These are phyloP conservation scores for Xerocomellus dryophilus DNA, from an alignment of 768 basidiomycete genomes.

Conservation along the genomic window DNA sequence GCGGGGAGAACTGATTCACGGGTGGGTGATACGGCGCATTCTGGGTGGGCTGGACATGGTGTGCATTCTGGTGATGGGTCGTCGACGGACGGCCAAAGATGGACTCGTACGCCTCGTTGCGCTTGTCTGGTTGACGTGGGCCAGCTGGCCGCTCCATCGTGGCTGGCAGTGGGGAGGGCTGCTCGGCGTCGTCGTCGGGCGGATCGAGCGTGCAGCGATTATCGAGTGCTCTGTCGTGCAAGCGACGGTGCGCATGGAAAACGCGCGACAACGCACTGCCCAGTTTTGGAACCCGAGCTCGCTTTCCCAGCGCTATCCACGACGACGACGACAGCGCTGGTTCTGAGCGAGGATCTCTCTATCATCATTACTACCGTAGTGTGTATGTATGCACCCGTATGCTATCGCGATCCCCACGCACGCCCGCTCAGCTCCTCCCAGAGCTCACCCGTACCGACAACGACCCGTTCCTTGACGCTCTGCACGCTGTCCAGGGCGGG, in stretches of 20 bases:
- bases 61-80: conserved; percentile 48
- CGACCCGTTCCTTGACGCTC: conserved; percentile 71
- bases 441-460: conserved; percentile 63
- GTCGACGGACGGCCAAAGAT: conserved; percentile 80
- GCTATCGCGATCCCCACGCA: conserved; percentile 25
- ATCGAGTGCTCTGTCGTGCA: conserved; percentile 5
- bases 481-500: conserved; percentile 87
- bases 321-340: background rate
- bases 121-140: conserved; percentile 65
- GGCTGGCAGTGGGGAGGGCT: background rate
- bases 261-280: conserved; percentile 19
- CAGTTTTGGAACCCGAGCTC: conserved; percentile 21
- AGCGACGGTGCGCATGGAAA: conserved; percentile 8
- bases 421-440: conserved; percentile 47
- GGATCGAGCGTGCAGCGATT: background rate
- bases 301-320: conserved; percentile 6
- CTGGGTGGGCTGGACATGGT: conserved; percentile 19
- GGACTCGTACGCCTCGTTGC: conserved; percentile 78
- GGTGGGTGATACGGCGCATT: conserved; percentile 20
- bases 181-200: conserved; percentile 3
- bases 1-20: conserved; percentile 34
- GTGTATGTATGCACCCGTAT: conserved; percentile 4
- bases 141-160: conserved; percentile 56
- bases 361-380: conserved; percentile 1
- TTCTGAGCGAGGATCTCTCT: background rate